phyloP scores from a whole-genome alignment of 1,284 basidiomycete species.

The Agroathelia rolfsii region DNA sequence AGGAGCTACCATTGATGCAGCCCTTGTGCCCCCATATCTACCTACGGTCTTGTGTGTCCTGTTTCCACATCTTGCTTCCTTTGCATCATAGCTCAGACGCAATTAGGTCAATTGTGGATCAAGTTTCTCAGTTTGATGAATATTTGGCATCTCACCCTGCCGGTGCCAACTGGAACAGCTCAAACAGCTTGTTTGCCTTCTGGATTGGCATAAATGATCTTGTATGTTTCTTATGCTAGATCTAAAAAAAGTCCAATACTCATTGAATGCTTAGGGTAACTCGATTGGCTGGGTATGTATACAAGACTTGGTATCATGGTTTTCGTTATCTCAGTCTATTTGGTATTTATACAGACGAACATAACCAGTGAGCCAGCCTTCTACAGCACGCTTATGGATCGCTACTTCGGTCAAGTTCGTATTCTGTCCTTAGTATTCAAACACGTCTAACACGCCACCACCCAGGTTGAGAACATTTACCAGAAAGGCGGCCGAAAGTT shows the following conservation, averaged over 20 bases:
- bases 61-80: slow-evolving; percentile 6
- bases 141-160: slow-evolving; percentile 40
- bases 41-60: slow-evolving; percentile 47
- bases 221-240: too few species aligned
- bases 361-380: slow-evolving; percentile 41
- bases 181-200: slow-evolving; percentile 47
- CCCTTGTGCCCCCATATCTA: slow-evolving; percentile 43
- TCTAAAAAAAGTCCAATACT: slow-evolving; percentile 1
- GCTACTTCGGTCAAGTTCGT: slow-evolving; percentile 45
- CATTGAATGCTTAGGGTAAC: slow-evolving; percentile 32
- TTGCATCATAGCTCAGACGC: background rate
- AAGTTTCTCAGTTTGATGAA: slow-evolving; percentile 46
- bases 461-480: slow-evolving; percentile 47
- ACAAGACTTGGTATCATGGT: too few species aligned
- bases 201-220: slow-evolving; percentile 65
- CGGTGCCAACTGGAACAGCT: slow-evolving; percentile 42
- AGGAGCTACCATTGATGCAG: slow-evolving; percentile 54
- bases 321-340: too few species aligned
- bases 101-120: slow-evolving; percentile 48
- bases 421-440: background rate
- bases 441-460: slow-evolving; percentile 4
- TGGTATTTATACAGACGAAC: slow-evolving; percentile 40
- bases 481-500: slow-evolving; percentile 47
- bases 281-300: slow-evolving; percentile 39
- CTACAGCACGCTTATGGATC: slow-evolving; percentile 39